Conservation (phyloP, 495 filamentous ascomycete genomes). For the Penicillium chermesinum region DNA sequence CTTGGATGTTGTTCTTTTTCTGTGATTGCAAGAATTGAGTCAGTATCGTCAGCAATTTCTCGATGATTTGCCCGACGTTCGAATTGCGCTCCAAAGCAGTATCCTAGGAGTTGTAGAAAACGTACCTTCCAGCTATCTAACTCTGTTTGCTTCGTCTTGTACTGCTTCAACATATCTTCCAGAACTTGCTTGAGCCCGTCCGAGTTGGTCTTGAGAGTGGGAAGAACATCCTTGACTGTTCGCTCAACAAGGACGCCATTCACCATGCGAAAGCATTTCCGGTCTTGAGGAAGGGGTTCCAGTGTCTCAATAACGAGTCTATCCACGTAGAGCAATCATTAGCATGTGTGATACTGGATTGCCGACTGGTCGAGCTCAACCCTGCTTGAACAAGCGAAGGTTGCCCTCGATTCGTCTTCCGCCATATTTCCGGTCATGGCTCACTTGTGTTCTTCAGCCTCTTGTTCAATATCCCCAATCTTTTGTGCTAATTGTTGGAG, state of each 20-base stretch:
- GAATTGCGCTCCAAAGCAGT: too few relatives aligned
- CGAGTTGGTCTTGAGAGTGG: slow-evolving; percentile 86
- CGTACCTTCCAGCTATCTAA: slow-evolving; percentile 98
- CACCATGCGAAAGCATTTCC: slow-evolving; percentile 98
- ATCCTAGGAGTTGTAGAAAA: background rate
- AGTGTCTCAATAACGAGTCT: slow-evolving; percentile 96
- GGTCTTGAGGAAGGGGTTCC: slow-evolving; percentile 71
- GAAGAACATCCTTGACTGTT: slow-evolving; percentile 86
- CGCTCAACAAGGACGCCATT: slow-evolving; percentile 94
- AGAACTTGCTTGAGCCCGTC: slow-evolving; percentile 95
- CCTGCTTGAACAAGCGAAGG: background rate
- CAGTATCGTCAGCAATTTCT: background rate
- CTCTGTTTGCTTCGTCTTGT: slow-evolving; percentile 89
- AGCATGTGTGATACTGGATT: slow-evolving; percentile 6
- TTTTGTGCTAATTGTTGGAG: slow-evolving; percentile 91
- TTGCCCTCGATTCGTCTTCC: background rate
- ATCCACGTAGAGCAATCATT: slow-evolving; percentile 5
- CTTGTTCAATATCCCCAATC: slow-evolving; percentile 95
- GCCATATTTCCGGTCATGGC: slow-evolving; percentile 20
- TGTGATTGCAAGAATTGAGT: slow-evolving; percentile 30
- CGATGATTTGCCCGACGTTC: too few relatives aligned
- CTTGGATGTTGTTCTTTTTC: slow-evolving; percentile 99
- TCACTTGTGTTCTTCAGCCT: slow-evolving; percentile 97
- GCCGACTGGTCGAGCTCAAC: background rate
- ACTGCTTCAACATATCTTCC: slow-evolving; percentile 93